Conservation (phyloP, 192 early-diverging fungal genomes). For the Coemansia sp. region DNA sequence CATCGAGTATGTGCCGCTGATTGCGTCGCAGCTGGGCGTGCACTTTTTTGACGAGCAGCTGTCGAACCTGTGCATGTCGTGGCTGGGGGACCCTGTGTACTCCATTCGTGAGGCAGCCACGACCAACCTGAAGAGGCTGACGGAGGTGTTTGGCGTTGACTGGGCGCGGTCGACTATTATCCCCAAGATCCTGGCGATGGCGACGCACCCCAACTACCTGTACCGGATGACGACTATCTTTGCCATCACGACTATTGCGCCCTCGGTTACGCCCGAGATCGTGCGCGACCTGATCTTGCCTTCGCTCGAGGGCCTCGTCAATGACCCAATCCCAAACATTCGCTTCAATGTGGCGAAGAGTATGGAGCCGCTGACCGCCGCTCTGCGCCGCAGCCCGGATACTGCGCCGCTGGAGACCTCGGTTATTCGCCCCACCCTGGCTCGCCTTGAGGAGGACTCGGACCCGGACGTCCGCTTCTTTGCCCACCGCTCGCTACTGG, state of each 20-base stretch:
- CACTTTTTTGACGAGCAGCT: conserved; percentile 98
- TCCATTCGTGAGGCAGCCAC: conserved; percentile 98
- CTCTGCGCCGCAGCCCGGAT: conserved; percentile 66
- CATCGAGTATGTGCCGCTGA: conserved; percentile 97
- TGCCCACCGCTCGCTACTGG: conserved; percentile 69
- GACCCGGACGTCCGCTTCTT: conserved; percentile 96
- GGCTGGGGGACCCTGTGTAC: conserved; percentile 95
- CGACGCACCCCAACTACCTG: conserved; percentile 90
- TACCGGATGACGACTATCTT: conserved; percentile 98
- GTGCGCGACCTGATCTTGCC: conserved; percentile 89
- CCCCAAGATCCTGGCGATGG: conserved; percentile 89
- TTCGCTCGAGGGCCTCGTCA: conserved; percentile 74
- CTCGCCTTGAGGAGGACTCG: conserved; percentile 79
- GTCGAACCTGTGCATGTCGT: conserved; percentile 92
- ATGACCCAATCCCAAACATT: conserved; percentile 98
- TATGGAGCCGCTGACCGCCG: conserved; percentile 77
- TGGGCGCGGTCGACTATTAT: conserved; percentile 96
- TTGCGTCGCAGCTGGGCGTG: conserved; percentile 93
- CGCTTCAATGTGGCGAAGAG: conserved; percentile 99
- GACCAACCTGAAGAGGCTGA: conserved; percentile 88
- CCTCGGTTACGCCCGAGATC: conserved; percentile 81
- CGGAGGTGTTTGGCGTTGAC: conserved; percentile 97
- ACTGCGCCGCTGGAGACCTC: conserved; percentile 61
- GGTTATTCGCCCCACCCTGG: conserved; percentile 77
- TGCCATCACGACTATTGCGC: conserved; percentile 89